Evolutionary conservation across 176 grass and related monocot species (phyloP).

Genomic region (Ensete glaucum): DNA sequence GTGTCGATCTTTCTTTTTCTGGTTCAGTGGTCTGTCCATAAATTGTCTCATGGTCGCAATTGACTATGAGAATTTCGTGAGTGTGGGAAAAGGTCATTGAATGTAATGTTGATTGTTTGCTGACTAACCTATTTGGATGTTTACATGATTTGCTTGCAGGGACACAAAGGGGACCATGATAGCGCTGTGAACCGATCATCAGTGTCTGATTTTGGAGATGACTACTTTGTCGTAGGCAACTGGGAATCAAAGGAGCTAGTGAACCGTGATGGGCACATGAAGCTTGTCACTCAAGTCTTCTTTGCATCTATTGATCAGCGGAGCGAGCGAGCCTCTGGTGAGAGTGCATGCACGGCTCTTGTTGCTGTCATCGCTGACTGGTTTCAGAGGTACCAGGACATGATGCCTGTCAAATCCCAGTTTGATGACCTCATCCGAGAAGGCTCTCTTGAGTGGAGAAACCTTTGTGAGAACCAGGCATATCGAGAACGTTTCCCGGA

Average conservation of each 20-base stretch:
- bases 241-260: conserved; percentile 69
- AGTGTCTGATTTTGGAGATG: conserved; percentile 71
- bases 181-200: conserved; percentile 39
- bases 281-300: conserved; percentile 65
- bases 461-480: conserved; percentile 59
- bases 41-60: background rate
- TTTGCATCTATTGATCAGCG: conserved; percentile 97
- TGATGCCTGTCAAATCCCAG: conserved; percentile 84
- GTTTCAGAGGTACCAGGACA: conserved; percentile 60
- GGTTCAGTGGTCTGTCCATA: too few species aligned
- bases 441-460: conserved; percentile 91
- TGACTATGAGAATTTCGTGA: background rate
- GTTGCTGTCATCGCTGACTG: conserved; percentile 86
- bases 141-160: conserved; percentile 35
- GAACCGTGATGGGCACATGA: conserved; percentile 74
- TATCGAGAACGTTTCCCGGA: conserved; percentile 72
- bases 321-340: conserved; percentile 73
- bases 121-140: background rate
- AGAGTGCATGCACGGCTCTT: conserved; percentile 88
- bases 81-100: background rate
- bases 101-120: background rate
- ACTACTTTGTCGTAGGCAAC: conserved; percentile 76
- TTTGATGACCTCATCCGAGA: conserved; percentile 87
- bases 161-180: conserved; percentile 36
- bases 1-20: background rate